phyloP scores from a whole-genome alignment of 2,329 filamentous ascomycete species.

The Myriosclerotinia duriaeana region DNA sequence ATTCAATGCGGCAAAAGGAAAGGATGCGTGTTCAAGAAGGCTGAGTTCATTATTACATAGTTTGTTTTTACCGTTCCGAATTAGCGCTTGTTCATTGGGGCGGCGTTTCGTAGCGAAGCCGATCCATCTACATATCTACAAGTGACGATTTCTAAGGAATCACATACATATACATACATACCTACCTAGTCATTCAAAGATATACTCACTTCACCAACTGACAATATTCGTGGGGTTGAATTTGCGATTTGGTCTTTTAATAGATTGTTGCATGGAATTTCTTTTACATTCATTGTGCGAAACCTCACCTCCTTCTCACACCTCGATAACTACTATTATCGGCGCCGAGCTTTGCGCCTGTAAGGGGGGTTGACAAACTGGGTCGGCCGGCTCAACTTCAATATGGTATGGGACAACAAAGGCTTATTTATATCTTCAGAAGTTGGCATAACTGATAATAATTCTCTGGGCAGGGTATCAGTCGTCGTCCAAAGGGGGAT shows the following conservation, averaged over 20 bases:
- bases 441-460: slow-evolving; percentile 23
- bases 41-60: slow-evolving; percentile 11
- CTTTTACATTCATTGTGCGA: not conserved
- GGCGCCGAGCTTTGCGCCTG: slow-evolving; percentile 23
- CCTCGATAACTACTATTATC: not conserved
- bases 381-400: slow-evolving; percentile 28
- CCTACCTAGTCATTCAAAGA: not conserved
- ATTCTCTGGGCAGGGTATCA: slow-evolving; percentile 37
- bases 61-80: slow-evolving; percentile 12
- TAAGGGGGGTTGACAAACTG: slow-evolving; percentile 13
- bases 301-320: not conserved
- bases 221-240: not conserved
- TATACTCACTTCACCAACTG: not conserved
- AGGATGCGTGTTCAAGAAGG: slow-evolving; percentile 16
- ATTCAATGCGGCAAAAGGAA: slow-evolving; percentile 1
- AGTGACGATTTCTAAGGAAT: no score
- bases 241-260: slow-evolving; percentile 10
- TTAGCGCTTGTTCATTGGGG: slow-evolving; percentile 15
- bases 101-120: slow-evolving; percentile 20
- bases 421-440: not conserved
- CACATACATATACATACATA: not conserved
- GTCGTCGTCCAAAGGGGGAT: slow-evolving; percentile 41
- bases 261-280: slow-evolving; percentile 8
- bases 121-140: not conserved
- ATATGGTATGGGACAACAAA: slow-evolving; percentile 34